Evolutionary conservation across 441 rosid genomes (phyloP), one percentile per base, ranked within the genome.

Genomic region (Brassica hybrid): DNA sequence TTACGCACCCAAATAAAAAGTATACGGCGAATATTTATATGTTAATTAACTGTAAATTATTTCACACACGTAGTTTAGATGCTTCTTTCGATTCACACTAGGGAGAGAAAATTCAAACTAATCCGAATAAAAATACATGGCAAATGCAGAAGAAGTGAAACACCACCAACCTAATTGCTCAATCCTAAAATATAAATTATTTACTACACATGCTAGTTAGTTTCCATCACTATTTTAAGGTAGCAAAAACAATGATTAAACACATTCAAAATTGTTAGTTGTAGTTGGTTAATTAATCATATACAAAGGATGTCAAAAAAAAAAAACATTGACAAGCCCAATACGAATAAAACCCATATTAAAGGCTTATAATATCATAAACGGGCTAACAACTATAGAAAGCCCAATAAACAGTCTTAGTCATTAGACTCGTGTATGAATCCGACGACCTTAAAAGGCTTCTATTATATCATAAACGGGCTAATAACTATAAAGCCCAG

Each of bases 401-500:
- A 16, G 73, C 76, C 73, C 73, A 65, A 56, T 23, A 34, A 9
- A 4, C 13, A 1, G 5, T 27, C 65, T 1, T 27, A 27, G 65
- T 25, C 17, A 25, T 62, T n/a, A 61, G 32, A 57, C 61, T 19
- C 14, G 11, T 43, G 41, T 60, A 32, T 30, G 30, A 30, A 30
- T 4, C 34, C 34, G 34, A 30, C 34, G 34, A 30, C 34, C 34
- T 30, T 23, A 17, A 16, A 25, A 56, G 56, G n/a, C 50, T 23
- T 64, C 7, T 30, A 6, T 27, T 61, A 27, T 1, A 14, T 23
- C 3, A 30, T 4, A 48, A 10, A 69, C 6, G 43, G 76, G 56
- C 63, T 18, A 18, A 66, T 16, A 30, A 0, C 12, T 14, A n/a
- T 0, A 12, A 27, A 25, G 76, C 76, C 77, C 76, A 65, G 45